A percentile compares a stretch with the other conserved stretches of the same genome.
Evolutionary conservation across 2,329 filamentous ascomycete species (phyloP).

Genomic region (Cladophialophora bantiana): DNA sequence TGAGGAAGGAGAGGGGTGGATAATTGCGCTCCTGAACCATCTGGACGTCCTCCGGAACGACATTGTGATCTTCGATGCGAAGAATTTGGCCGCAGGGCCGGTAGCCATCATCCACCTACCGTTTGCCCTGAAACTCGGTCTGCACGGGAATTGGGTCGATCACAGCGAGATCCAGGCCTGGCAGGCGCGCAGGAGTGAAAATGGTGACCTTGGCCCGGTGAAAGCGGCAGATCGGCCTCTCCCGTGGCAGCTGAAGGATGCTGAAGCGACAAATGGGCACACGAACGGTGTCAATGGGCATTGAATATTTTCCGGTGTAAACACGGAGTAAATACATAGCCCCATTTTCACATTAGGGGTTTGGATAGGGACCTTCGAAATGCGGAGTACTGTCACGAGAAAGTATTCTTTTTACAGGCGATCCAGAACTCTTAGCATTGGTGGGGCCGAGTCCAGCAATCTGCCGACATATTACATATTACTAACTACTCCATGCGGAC

Average conservation of each 20-base stretch:
- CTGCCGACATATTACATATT: too few species aligned
- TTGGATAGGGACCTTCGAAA: neutral
- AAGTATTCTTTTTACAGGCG: too few species aligned
- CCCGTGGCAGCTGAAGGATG: neutral
- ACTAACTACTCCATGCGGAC: too few species aligned
- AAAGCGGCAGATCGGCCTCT: neutral
- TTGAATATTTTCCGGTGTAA: neutral
- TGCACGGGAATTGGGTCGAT: slow-evolving; percentile 46
- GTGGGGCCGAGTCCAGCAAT: too few species aligned
- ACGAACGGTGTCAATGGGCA: neutral
- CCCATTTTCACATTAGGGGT: neutral
- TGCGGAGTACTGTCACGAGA: too few species aligned
- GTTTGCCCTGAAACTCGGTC: slow-evolving; percentile 44
- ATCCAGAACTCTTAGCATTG: too few species aligned
- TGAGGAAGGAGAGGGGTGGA: slow-evolving; percentile 45
- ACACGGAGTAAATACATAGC: neutral
- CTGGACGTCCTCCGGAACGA: slow-evolving; percentile 50
- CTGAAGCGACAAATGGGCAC: neutral
- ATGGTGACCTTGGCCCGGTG: neutral
- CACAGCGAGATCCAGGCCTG: slow-evolving; percentile 13
- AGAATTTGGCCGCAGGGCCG: slow-evolving; percentile 42
- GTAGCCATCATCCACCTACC: slow-evolving; percentile 46
- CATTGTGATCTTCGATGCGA: slow-evolving; percentile 46
- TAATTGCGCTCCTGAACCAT: slow-evolving; percentile 44
- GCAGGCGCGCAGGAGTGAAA: neutral